Evolutionary conservation across 208 protist genomes (phyloP).

Genomic region (Trypanosoma caninum): DNA sequence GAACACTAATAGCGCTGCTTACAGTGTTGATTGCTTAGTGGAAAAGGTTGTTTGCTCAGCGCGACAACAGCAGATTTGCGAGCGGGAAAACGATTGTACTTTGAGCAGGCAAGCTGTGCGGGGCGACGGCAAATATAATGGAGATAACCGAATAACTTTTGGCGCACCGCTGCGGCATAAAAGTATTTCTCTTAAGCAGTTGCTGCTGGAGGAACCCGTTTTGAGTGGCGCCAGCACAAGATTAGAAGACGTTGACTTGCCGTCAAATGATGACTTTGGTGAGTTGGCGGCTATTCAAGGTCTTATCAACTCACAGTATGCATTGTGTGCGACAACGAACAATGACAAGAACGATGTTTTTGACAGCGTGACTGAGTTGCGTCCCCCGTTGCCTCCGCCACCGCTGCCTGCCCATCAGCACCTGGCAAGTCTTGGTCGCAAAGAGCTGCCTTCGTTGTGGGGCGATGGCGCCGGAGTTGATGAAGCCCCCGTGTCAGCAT

Average conservation of each 20-base stretch:
- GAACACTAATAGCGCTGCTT: not conserved
- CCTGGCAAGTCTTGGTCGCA: not conserved
- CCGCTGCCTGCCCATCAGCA: not conserved
- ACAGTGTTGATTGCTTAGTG: slow-evolving; percentile 9
- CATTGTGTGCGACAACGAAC: not conserved
- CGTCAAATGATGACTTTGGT: not conserved
- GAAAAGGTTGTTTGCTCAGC: not conserved
- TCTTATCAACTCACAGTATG: slow-evolving; percentile 12
- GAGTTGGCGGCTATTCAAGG: slow-evolving; percentile 8
- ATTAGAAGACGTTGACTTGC: not conserved
- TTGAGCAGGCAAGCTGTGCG: not conserved
- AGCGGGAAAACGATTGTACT: not conserved
- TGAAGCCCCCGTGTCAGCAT: not conserved
- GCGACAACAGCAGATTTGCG: not conserved
- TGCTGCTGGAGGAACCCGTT: not conserved
- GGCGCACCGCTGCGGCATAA: not conserved
- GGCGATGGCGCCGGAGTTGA: not conserved
- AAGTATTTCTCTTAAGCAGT: too few species aligned
- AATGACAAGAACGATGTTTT: not conserved
- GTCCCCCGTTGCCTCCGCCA: not conserved
- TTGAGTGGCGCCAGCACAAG: not conserved
- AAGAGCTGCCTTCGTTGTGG: not conserved
- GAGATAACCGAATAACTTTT: not conserved
- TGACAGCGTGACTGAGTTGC: not conserved
- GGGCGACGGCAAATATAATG: not conserved